Evolutionary conservation across 2,329 filamentous ascomycete species (phyloP).

Genomic region (Botrytis galanthina): DNA sequence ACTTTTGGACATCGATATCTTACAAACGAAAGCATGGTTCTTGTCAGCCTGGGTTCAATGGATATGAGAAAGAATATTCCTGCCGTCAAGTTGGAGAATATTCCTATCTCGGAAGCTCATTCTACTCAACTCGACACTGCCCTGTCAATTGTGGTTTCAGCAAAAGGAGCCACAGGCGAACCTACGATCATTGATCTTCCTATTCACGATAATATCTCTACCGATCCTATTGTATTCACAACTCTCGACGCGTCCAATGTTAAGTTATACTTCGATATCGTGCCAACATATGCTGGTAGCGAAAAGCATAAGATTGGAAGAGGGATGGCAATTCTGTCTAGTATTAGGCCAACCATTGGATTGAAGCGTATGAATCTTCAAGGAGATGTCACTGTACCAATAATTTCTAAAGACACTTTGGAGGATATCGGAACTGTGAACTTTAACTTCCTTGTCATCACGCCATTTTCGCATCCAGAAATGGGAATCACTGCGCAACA

Average conservation of each 20-base stretch:
- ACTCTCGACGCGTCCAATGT: constrained; percentile 75
- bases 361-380: constrained; percentile 87
- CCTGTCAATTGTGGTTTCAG: constrained; percentile 85
- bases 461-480: constrained; percentile 88
- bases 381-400: constrained; percentile 87
- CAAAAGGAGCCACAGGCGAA: constrained; percentile 80
- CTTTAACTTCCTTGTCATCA: constrained; percentile 95
- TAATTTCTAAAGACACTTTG: constrained; percentile 68
- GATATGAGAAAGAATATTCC: constrained; percentile 80
- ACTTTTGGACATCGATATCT: constrained; percentile 95
- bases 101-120: constrained; percentile 84
- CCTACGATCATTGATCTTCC: constrained; percentile 88
- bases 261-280: constrained; percentile 88
- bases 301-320: constrained; percentile 86
- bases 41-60: constrained; percentile 93
- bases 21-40: constrained; percentile 80
- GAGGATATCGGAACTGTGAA: constrained; percentile 94
- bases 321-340: constrained; percentile 82
- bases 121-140: constrained; percentile 92
- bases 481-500: constrained; percentile 88
- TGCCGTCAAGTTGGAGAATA: constrained; percentile 82
- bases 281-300: constrained; percentile 90
- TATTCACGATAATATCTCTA: constrained; percentile 89
- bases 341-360: constrained; percentile 78
- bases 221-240: constrained; percentile 89